phyloP scores from a whole-genome alignment of 108 stramenopile species.

The Pseudonitzschia delicatissima region DNA sequence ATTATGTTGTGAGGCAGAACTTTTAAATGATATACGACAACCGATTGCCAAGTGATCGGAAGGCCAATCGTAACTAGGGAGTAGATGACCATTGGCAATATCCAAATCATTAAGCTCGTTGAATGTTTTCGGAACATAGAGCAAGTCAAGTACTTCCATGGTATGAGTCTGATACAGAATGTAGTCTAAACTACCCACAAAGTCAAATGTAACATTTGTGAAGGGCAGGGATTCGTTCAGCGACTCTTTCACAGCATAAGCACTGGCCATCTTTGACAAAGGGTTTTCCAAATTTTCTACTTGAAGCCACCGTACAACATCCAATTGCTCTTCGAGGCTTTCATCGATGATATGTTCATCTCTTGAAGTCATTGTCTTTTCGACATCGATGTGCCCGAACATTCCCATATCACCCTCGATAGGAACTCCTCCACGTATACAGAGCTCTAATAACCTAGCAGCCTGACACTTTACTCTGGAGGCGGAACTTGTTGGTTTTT shows the following conservation, averaged over 20 bases:
- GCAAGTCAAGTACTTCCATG: conserved; percentile 40
- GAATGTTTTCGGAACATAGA: conserved; percentile 64
- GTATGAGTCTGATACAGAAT: conserved; percentile 44
- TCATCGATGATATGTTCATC: conserved; percentile 8
- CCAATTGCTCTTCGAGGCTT: conserved; percentile 19
- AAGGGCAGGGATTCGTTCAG: conserved; percentile 53
- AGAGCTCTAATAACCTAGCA: conserved; percentile 58
- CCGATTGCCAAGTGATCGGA: conserved; percentile 86
- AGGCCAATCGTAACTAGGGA: conserved; percentile 80
- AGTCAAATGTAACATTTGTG: conserved; percentile 81
- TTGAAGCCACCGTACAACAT: conserved; percentile 76
- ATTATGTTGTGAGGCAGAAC: background rate
- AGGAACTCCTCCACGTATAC: conserved; percentile 70
- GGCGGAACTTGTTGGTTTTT: conserved; percentile 70
- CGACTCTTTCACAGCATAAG: conserved; percentile 41
- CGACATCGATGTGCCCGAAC: conserved; percentile 64
- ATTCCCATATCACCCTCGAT: conserved; percentile 54
- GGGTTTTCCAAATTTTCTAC: conserved; percentile 54
- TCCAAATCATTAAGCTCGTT: conserved; percentile 41
- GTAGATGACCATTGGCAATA: conserved; percentile 59
- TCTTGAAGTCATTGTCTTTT: conserved; percentile 24
- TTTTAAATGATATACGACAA: conserved; percentile 44
- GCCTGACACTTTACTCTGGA: conserved; percentile 72
- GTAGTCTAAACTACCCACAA: conserved; percentile 81
- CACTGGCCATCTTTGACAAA: conserved; percentile 51